Base-by-base conservation (phyloP, 1,284 basidiomycete genomes). In the Coniferiporia sulphurascens region DNA sequence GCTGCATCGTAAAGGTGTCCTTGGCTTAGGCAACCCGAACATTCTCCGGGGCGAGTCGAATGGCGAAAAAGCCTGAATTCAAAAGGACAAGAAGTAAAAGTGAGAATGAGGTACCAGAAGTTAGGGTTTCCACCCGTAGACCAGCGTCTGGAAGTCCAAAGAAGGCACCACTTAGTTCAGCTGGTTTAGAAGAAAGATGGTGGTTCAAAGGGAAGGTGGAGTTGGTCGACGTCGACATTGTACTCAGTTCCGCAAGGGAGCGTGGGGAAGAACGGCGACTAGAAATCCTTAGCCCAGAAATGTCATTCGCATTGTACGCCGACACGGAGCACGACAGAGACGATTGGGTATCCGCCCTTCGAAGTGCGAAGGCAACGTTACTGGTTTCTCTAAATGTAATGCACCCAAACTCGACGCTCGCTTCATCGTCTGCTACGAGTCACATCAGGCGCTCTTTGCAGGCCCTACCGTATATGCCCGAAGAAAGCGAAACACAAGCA, bases 201-300 rank as follows among this genome's bases (percentile, higher is more conserved):
- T 71, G 78, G 48, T 92, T 83, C 68, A 89, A 84, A 65, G 87
- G 89, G 0, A 74, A 78, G 60, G 76, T 82, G 46, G 82, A 84
- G 50, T 77, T 94, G 8, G 81, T 93, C 46, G 89, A 93, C 69
- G 66, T 91, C 45, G 90, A 93, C 61, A 84, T 93, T 0, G 83
- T 92, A 0, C 76, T 86, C 1, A 78, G 78, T n/a, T 78, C 80
- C 1, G 72, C 76, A 0, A 67, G 76, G 15, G 80, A 79, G 48
- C 70, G 70, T 0, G 76, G 73, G 8, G 75, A 81, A 52, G 80
- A 81, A 60, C 71, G 78, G 49, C 76, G 81, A 48, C 81, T 93
- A 62, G 89, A 94, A 69, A 73, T 93, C 1, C 70, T 91, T 56
- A 88, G 87, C 67, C 88, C 90, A 0, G 83, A 85, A 59, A 83